Percentiles rank a stretch among this genome's conserved stretches.
Conservation (phyloP, 106 monocot genomes). For the Dendrobium nobile region DNA sequence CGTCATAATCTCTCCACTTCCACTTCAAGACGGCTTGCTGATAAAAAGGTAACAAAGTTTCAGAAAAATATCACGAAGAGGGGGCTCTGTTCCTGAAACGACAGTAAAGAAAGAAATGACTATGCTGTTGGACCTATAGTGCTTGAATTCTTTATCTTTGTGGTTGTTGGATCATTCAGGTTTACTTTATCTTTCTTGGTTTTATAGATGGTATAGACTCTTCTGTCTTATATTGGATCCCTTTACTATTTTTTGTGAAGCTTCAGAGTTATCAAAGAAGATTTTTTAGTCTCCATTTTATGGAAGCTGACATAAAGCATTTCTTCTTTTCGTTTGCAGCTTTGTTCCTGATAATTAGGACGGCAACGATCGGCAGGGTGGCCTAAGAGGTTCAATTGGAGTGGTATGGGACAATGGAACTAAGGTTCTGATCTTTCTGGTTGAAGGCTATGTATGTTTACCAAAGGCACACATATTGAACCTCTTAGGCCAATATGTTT, state of each 20-base stretch:
- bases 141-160: constrained; percentile 59
- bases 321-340: background rate
- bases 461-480: too few species aligned
- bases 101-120: constrained; percentile 51
- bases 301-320: background rate
- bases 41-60: constrained; percentile 49
- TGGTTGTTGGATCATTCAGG: constrained; percentile 50
- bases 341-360: constrained; percentile 62
- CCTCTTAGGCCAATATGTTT: too few species aligned
- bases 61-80: constrained; percentile 63
- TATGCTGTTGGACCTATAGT: constrained; percentile 58
- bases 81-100: constrained; percentile 47
- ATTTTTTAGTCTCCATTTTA: too few species aligned
- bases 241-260: too few species aligned
- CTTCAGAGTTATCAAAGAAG: too few species aligned
- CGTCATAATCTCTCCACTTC: too few species aligned
- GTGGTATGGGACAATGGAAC: too few species aligned
- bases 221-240: too few species aligned
- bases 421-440: too few species aligned
- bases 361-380: constrained; percentile 36
- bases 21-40: constrained; percentile 54
- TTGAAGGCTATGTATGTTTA: too few species aligned
- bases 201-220: too few species aligned
- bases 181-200: too few species aligned
- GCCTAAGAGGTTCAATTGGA: constrained; percentile 8